Percentiles rank a stretch among this genome's conserved stretches.
Conservation (phyloP, 352 stramenopile species). For the Globisporangium canariense region DNA sequence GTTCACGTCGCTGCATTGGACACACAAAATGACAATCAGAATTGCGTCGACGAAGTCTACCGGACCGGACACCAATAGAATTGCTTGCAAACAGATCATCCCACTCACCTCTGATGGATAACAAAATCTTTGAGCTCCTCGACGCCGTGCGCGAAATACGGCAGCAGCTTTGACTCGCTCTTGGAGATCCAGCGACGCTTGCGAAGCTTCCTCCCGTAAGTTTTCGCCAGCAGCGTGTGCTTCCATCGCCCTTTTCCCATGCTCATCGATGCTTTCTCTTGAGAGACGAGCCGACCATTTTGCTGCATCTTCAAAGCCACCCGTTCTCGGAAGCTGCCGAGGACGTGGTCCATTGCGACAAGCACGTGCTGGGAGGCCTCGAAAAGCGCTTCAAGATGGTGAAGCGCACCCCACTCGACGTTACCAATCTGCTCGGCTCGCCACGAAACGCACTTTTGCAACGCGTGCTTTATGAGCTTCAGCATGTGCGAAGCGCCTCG, state of each 20-base stretch:
- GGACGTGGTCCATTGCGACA: conserved; percentile 33
- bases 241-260: conserved; percentile 30
- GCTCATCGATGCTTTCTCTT: conserved; percentile 9
- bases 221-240: conserved; percentile 51
- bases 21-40: background rate
- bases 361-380: conserved; percentile 29
- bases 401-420: conserved; percentile 31
- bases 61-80: background rate
- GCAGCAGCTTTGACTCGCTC: conserved; percentile 52
- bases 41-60: background rate
- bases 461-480: conserved; percentile 26
- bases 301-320: conserved; percentile 69
- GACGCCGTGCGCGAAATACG: conserved; percentile 59
- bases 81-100: background rate
- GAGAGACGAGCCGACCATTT: conserved; percentile 13
- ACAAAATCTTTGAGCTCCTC: conserved; percentile 63
- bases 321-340: conserved; percentile 55
- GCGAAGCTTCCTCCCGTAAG: conserved; percentile 51
- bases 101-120: conserved; percentile 40
- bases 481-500: conserved; percentile 34
- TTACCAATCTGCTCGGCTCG: conserved; percentile 33
- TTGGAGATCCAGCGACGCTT: conserved; percentile 59
- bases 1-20: conserved; percentile 14
- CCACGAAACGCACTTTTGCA: conserved; percentile 49
- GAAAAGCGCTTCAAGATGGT: conserved; percentile 46